Base-by-base conservation (phyloP, 768 basidiomycete genomes). In the Strobilomyces confusus region DNA sequence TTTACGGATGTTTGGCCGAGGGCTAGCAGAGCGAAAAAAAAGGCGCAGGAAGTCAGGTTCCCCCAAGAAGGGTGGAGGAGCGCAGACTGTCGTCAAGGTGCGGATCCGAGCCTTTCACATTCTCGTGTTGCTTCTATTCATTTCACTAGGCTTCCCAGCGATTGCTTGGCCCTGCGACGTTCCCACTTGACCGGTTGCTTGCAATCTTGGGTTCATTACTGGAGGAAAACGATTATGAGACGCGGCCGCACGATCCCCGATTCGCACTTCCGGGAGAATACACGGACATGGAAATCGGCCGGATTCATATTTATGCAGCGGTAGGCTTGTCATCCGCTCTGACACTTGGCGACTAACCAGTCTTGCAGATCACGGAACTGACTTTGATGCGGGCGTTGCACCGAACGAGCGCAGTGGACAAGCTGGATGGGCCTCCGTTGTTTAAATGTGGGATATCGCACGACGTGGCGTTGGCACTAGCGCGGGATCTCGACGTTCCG, bases 1-100 rank as follows among this genome's bases (percentile, higher is more conserved):
- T 68, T 33, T 91, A 57, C 75, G 89, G 34, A 85, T 95, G 80
- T 92, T 97, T 69, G 87, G 88, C 5, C 68, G 92, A 14, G 86
- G 83, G 1, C 54, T 80, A 25, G 84, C 86, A 49, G 88, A 88
- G 65, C 81, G 80, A 53, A 80, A 78, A 62, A 75, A 76, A 57
- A 79, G 78, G 67, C 77, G 81, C 57, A 69, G 73, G 55, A 72
- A 66, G 48, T 65, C 70, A 2, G 73, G 76, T 25, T 72, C 64
- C 9, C 65, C 68, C 17, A 76, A 69, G 53, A 71, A 72, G 9
- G 9, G 49, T 19, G 56, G 65, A 34, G 75, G 73, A 17, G 57
- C 68, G 1, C 79, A 76, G 54, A 71, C 74, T 0, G 69, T 76
- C 17, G 69, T 76, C 43, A 85, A 80, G 74, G 80, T 75, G 63